Conservation (phyloP, 306 rosid species). For the Cajanus cajan region DNA sequence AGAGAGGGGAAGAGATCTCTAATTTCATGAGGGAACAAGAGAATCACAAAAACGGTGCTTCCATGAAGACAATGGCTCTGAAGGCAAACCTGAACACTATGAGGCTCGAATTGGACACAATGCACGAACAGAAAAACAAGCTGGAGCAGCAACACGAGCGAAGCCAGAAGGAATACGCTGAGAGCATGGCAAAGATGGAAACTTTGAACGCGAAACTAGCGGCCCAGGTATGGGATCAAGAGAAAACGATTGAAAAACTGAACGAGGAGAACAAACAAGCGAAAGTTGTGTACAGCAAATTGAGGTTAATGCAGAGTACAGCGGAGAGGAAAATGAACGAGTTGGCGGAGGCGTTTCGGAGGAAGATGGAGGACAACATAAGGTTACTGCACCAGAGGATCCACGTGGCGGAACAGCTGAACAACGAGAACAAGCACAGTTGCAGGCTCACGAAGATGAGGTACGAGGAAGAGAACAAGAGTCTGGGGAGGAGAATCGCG, state of each 20-base stretch:
- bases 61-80: conserved; percentile 32
- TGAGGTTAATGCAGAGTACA: conserved; percentile 17
- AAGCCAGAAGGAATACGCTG: conserved; percentile 37
- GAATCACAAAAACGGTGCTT: conserved; percentile 32
- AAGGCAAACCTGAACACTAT: conserved; percentile 30
- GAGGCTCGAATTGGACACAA: conserved; percentile 46
- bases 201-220: conserved; percentile 29
- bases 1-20: conserved; percentile 37
- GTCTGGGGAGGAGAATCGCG: conserved; percentile 39
- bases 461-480: conserved; percentile 47
- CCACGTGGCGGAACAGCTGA: conserved; percentile 68
- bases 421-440: conserved; percentile 55
- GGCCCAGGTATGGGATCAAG: conserved; percentile 48
- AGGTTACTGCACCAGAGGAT: conserved; percentile 58
- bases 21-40: conserved; percentile 17
- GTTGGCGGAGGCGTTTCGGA: conserved; percentile 44
- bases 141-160: conserved; percentile 43
- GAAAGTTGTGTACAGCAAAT: conserved; percentile 13
- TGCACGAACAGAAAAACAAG: conserved; percentile 43
- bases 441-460: conserved; percentile 36
- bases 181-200: conserved; percentile 30
- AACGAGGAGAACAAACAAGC: conserved; percentile 31
- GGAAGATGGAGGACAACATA: conserved; percentile 53
- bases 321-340: conserved; percentile 66
- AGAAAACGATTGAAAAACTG: conserved; percentile 17